phyloP scores from a whole-genome alignment of 306 rosid species.

The Dicorynia guianensis region DNA sequence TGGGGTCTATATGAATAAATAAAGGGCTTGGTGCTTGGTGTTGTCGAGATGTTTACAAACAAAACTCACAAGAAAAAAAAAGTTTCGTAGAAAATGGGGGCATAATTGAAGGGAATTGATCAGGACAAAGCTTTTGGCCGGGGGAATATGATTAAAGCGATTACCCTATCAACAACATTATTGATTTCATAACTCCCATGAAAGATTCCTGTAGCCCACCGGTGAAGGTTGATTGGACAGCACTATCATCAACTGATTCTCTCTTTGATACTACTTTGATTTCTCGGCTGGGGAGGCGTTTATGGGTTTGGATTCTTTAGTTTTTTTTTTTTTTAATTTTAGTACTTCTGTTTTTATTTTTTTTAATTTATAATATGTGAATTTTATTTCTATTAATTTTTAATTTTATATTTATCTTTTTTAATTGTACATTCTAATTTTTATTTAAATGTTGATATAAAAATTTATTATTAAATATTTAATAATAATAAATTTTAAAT shows the following conservation, averaged over 20 bases:
- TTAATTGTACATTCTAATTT: no score
- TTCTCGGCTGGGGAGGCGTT: no score
- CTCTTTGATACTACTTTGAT: background rate
- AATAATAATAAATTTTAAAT: no score
- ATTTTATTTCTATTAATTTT: no score
- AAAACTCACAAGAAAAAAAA: background rate
- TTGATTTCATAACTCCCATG: background rate
- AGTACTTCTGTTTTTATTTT: no score
- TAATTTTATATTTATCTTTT: no score
- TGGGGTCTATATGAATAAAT: background rate
- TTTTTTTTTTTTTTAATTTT: no score
- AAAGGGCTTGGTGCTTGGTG: background rate
- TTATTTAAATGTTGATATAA: no score
- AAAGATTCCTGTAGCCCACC: slow-evolving; percentile 15
- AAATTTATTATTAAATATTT: no score
- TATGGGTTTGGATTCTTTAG: no score
- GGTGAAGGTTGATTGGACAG: slow-evolving; percentile 36
- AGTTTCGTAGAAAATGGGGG: slow-evolving; percentile 9
- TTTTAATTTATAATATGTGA: no score
- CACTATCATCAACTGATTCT: slow-evolving; percentile 27
- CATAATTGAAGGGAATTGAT: background rate
- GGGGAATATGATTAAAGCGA: slow-evolving; percentile 34
- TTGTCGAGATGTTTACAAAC: background rate
- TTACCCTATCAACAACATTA: background rate
- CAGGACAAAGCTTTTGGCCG: background rate